Evolutionary conservation across 768 basidiomycete genomes (phyloP), one percentile per base, ranked within the genome.

Genomic region (Leccinum barrowsii): DNA sequence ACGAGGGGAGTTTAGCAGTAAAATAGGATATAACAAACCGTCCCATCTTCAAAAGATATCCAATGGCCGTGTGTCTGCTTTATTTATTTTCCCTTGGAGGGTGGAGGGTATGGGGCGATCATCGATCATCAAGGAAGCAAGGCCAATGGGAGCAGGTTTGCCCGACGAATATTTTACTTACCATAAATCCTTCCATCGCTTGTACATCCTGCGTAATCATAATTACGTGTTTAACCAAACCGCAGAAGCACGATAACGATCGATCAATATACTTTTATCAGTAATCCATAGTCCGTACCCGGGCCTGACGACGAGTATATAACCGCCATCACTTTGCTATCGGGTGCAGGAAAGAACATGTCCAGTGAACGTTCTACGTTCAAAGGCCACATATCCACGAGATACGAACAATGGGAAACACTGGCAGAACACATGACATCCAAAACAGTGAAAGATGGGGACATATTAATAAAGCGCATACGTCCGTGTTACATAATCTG

Each of bases 21-120:
- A 5, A 17, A 42, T 42, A n/a, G 8, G 40, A 42, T n/a, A n/a
- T n/a, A 40, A 64, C 81, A 82, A 52, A 80, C 82, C 53, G 81
- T 83, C 48, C 79, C 81, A 5, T 75, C 42, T 70, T 82, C 62
- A 84, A 83, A 65, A 76, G 74, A 40, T 17, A 4, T 40, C 34
- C 34, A 34, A 34, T 37, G 77, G 82, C 61, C 71, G 80, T 63
- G 37, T 56, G 51, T 24, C 59, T 28, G 44, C 5, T 13, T 13
- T 40, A 7, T 47, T 12, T 30, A 0, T 30, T 37, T 32, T 3
- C n/a, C 7, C 7, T 5, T 37, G 24, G 13, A 30, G 42, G n/a
- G 22, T 13, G 32, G 32, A 34, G 34, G 34, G 34, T 34, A 34
- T 34, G 5, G 2, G 32, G 32, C 32, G 30, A 32, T 32, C 30